Conservation (phyloP, 2,329 filamentous ascomycete genomes). For the Talaromyces sp. region DNA sequence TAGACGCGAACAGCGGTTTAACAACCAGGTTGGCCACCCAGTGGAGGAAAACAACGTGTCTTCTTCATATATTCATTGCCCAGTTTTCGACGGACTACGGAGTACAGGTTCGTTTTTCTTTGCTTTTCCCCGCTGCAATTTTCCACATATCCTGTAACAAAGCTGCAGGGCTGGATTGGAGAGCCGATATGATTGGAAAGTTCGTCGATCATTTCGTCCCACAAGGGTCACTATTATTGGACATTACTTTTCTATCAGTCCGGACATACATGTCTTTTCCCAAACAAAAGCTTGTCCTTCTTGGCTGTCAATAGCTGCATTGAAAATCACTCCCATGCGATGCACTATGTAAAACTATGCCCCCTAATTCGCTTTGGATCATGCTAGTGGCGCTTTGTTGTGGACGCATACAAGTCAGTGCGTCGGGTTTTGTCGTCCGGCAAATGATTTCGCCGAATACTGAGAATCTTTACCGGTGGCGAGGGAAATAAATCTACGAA, state of each 20-base stretch:
- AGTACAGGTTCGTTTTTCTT: neutral
- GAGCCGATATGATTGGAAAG: neutral
- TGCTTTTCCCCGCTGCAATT: neutral
- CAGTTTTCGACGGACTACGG: neutral
- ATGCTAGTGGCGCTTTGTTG: neutral
- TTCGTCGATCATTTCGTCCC: neutral
- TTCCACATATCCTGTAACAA: neutral
- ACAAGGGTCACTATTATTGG: neutral
- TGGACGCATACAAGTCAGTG: neutral
- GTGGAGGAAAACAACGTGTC: neutral
- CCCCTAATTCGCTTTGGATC: neutral
- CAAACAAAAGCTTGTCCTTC: neutral
- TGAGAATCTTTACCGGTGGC: neutral
- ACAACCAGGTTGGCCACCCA: no score
- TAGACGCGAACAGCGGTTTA: neutral
- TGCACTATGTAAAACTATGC: neutral
- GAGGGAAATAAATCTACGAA: neutral
- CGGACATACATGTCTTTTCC: neutral
- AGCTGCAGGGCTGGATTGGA: neutral
- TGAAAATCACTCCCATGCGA: neutral
- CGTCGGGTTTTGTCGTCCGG: neutral
- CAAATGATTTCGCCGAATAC: neutral
- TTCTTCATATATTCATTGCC: neutral
- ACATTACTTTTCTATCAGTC: neutral
- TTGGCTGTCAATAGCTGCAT: neutral